Evolutionary conservation across 768 basidiomycete species (phyloP), one percentile per base, ranked within the genome.

Genomic region (Basidioascus undulatus): DNA sequence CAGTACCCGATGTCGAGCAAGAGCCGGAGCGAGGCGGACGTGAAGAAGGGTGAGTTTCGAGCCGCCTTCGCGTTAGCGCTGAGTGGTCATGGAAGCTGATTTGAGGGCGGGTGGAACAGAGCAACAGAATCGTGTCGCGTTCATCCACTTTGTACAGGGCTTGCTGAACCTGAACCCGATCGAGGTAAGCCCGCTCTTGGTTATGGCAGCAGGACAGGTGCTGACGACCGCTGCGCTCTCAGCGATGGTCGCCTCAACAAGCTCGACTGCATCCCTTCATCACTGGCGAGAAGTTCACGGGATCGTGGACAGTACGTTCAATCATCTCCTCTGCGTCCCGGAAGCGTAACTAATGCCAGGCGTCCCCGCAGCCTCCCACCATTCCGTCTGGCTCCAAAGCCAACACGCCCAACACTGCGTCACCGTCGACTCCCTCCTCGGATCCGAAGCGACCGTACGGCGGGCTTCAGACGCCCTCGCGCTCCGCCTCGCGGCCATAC

Each of bases 91-190:
- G n/a, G n/a, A n/a, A n/a, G n/a, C n/a, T n/a, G n/a, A n/a, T n/a
- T n/a, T n/a, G n/a, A n/a, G n/a, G n/a, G n/a, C n/a, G n/a, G 6
- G 21, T 5, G 5, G n/a, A n/a, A 39, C 56, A 92, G 92, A 96
- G 61, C 69, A 87, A 65, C 78, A 84, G 51, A 83, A 86, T 53
- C 71, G 92, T 34, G 69, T 79, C 36, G 78, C 89, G 12, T 94
- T 98, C 61, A 82, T 94, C 59, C 87, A 98, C 61, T 96, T 98
- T 59, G 89, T 86, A 43, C 74, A 80, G 57, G 92, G 92, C 26
- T 65, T 96, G 18, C 66, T 98, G 45, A 76, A 92, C 56, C 62
- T 98, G 61, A 84, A 96, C 53, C 89, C 92, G 15, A 73, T 89
- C 41, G 78, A 82, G n/a, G n/a, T n/a, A n/a, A n/a, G n/a, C n/a